Evolutionary conservation across 306 rosid genomes (phyloP), one percentile per base, ranked within the genome.

Genomic region (Erythrophleum fordii): DNA sequence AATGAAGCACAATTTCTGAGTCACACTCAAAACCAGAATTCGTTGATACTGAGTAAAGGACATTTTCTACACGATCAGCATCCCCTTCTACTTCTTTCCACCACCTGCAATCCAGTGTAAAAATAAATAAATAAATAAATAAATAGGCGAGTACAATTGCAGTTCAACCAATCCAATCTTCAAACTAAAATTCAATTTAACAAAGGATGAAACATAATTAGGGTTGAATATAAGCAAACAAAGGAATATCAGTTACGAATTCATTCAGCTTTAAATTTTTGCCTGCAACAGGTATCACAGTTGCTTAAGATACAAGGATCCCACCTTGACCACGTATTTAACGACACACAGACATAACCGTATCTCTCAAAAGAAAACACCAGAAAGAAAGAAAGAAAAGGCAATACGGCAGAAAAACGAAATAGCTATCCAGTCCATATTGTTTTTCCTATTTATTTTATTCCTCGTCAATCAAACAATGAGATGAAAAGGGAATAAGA

Each of bases 61-160:
- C 90, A 29, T 94, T 90, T 60, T 80, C 97, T 8, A 45, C 66
- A 23, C 49, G 72, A 77, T 91, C 87, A 22, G 55, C 86, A 23
- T 76, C 89, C 26, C 41, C 69, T 46, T 87, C 86, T 37, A 79
- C 90, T 69, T 91, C 94, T 68, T 77, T 72, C 98, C 91, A 91
- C 97, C 97, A 92, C 87, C 98, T 94, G 87, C 78, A 89, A 26
- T 42, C 83, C 83, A 53, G 41, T 11, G 10, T 5, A 55, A 77
- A 74, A 39, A 26, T 56, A 26, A 18, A 45, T n/a, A 69, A 22
- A 20, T 9, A 11, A 1, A 22, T 9, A 6, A 13, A 20, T 22
- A 53, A 62, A 55, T 51, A 51, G 46, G 20, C 61, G 25, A 83
- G 44, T 25, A 56, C 42, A 6, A 49, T 71, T 68, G 66, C 31